Evolutionary conservation across 208 protist genomes (phyloP).

Genomic region (Leptomonas seymouri): DNA sequence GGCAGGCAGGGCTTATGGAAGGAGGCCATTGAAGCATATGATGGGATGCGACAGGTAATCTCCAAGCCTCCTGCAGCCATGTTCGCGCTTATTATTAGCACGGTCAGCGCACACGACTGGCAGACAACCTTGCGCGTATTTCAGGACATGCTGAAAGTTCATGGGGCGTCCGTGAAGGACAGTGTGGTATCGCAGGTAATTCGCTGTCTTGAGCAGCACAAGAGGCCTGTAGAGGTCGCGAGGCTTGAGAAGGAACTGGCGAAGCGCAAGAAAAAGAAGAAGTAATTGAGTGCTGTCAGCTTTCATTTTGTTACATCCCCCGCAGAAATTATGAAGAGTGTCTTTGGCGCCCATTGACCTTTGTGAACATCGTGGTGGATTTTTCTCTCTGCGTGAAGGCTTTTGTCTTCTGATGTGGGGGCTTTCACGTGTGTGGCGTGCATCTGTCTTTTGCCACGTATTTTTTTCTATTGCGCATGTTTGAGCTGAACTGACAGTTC

Average conservation of each 20-base stretch:
- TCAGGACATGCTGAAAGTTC: conserved; percentile 67
- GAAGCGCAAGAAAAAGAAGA: conserved; percentile 77
- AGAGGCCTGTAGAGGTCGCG: conserved; percentile 57
- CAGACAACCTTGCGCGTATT: conserved; percentile 66
- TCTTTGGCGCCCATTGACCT: no score
- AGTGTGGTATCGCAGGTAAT: conserved; percentile 77
- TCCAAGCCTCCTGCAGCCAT: conserved; percentile 61
- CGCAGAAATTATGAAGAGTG: no score
- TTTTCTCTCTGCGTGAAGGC: not conserved
- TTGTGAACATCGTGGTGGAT: no score
- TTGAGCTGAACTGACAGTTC: not conserved
- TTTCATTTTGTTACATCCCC: conserved; percentile 5
- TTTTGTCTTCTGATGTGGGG: not conserved
- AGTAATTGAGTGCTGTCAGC: conserved; percentile 19
- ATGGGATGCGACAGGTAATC: conserved; percentile 42
- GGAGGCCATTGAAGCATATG: conserved; percentile 55
- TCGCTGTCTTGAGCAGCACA: conserved; percentile 72
- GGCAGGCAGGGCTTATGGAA: conserved; percentile 71
- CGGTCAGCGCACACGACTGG: conserved; percentile 69
- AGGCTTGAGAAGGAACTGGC: conserved; percentile 72
- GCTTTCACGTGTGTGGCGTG: not conserved
- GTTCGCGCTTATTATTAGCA: conserved; percentile 70
- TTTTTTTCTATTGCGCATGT: not conserved
- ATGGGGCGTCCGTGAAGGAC: conserved; percentile 76
- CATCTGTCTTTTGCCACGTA: not conserved